Base-by-base conservation (phyloP, 148 eudicot genomes). In the Oxyria digyna region DNA sequence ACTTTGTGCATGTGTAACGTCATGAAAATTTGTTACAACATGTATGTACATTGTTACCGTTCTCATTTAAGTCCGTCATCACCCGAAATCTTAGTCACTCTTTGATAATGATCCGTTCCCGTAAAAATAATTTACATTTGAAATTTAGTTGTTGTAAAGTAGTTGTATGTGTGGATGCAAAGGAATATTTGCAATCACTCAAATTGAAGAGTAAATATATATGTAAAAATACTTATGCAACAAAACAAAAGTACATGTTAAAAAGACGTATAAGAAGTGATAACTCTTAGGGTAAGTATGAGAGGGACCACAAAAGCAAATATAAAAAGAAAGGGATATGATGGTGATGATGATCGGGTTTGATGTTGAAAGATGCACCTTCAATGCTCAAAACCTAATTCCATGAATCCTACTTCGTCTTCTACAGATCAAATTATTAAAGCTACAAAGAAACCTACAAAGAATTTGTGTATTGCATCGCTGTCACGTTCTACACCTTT, bases 301-400 rank as follows among this genome's bases (percentile, higher is more conserved):
- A 31, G 35, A 59, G 65, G 65, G 65, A 59, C 65, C 65, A 59
- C 65, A 4, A 59, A 59, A 29, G 65, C 65, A 59, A 27, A n/a
- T n/a, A n/a, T n/a, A 35, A 38, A 38, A 45, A 42, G 17, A 68
- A 48, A 68, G 72, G 72, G 69, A 68, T 62, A 72, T 67, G 75
- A 68, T 76, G 26, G 69, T 37, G 50, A 31, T 38, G n/a, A 37
- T 69, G 73, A 72, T 42, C 72, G 74, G 75, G 43, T 59, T 57
- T 76, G 78, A 76, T 78, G 74, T 59, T 42, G 73, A 68, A 74
- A 73, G 72, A 48, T 79, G 74, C 71, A 72, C 74, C 37, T 79
- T 76, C 23, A 79, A 76, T 79, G 80, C 78, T 43, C 65, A 57
- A 68, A 54, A 79, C 71, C 85, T 72, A 74, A 79, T 76, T 52